These are phyloP conservation scores for Sarocladium oryzae DNA, from an alignment of 2,329 filamentous ascomycete genomes.

Conservation along the genomic window DNA sequence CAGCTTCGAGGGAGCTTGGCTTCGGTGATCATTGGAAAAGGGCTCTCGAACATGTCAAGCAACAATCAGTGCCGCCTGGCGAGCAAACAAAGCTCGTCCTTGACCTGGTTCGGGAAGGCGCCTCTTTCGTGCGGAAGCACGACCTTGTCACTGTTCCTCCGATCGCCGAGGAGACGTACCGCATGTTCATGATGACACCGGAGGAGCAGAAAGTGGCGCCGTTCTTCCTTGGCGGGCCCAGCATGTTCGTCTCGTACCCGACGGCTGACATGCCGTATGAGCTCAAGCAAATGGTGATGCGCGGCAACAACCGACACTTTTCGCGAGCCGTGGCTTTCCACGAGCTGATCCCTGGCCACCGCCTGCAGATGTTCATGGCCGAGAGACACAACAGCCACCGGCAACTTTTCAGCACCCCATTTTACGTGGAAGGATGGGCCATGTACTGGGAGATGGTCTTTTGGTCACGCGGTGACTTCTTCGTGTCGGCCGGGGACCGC, in stretches of 20 bases:
- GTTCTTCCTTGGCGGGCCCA: slow-evolving; percentile 51
- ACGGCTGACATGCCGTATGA: slow-evolving; percentile 44
- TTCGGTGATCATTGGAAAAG: slow-evolving; percentile 42
- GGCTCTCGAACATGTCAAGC: slow-evolving; percentile 51
- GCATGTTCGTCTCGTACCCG: slow-evolving; percentile 51
- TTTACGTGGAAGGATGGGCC: slow-evolving; percentile 56
- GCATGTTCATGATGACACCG: slow-evolving; percentile 51
- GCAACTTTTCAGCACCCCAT: slow-evolving; percentile 47
- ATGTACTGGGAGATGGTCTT: slow-evolving; percentile 56
- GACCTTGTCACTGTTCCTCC: slow-evolving; percentile 49
- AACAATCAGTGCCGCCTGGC: slow-evolving; percentile 45
- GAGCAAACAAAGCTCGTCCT: slow-evolving; percentile 46
- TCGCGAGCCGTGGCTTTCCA: slow-evolving; percentile 54
- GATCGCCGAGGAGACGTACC: slow-evolving; percentile 46
- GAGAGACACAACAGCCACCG: slow-evolving; percentile 42
- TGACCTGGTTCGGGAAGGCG: slow-evolving; percentile 43
- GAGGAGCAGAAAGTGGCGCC: slow-evolving; percentile 47
- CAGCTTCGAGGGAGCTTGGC: slow-evolving; percentile 41
- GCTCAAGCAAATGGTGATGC: slow-evolving; percentile 53
- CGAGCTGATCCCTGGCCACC: slow-evolving; percentile 54
- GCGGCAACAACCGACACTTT: slow-evolving; percentile 53
- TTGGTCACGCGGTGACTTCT: slow-evolving; percentile 47
- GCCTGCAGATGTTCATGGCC: slow-evolving; percentile 45
- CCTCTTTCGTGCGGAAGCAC: slow-evolving; percentile 44
- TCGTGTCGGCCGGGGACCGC: slow-evolving; percentile 41